Conservation (phyloP, 2,329 filamentous ascomycete species). For the Alternaria hordeiaustralica region DNA sequence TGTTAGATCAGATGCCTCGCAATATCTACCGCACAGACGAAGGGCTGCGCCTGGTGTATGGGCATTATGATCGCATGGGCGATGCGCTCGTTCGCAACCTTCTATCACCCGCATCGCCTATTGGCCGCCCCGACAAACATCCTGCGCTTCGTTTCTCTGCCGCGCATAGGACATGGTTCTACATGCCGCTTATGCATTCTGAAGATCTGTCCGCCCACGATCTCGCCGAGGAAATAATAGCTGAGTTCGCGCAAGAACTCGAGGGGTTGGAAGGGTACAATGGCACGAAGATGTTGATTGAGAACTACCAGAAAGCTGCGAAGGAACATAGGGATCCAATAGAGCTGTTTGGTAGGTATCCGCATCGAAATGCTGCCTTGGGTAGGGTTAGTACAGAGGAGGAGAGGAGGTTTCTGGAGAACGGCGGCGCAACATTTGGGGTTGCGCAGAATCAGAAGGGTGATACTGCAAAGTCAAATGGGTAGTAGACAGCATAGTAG, state of each 20-base stretch:
- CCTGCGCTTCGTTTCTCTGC: conserved; percentile 38
- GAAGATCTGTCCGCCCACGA: conserved; percentile 59
- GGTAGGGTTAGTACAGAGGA: conserved; percentile 58
- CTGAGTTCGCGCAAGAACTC: conserved; percentile 43
- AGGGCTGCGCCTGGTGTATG: conserved; percentile 58
- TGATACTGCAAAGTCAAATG: background rate
- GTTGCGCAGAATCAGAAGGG: conserved; percentile 20
- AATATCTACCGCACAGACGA: conserved; percentile 63
- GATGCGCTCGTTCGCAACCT: conserved; percentile 52
- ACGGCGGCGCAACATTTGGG: conserved; percentile 53
- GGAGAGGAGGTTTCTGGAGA: conserved; percentile 59
- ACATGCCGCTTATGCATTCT: conserved; percentile 66
- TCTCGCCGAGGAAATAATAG: conserved; percentile 41
- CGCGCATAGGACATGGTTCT: conserved; percentile 62
- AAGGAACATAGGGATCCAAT: conserved; percentile 60
- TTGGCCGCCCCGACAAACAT: conserved; percentile 37
- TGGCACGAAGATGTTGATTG: conserved; percentile 37
- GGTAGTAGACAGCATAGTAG: background rate
- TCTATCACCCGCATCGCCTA: conserved; percentile 30
- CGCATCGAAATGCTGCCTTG: conserved; percentile 62
- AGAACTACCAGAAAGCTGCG: conserved; percentile 48
- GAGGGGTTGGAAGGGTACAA: conserved; percentile 35
- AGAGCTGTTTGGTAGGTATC: conserved; percentile 64
- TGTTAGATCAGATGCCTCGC: conserved; percentile 69
- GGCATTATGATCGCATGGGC: conserved; percentile 63